Conservation (phyloP, 1,139 yeast genomes). For the Pichia sp. region DNA sequence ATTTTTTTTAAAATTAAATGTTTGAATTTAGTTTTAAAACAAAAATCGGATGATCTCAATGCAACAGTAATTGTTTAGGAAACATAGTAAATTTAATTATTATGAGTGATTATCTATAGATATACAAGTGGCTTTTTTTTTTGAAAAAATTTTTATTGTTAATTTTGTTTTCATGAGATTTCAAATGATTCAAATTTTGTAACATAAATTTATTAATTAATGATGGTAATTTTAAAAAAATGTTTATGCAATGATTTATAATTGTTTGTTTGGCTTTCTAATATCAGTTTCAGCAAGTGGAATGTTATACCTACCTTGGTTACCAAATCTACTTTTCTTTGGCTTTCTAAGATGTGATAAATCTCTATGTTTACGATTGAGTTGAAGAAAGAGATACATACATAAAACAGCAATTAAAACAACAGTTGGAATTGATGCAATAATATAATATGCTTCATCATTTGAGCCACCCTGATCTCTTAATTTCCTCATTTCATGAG, state of each 20-base stretch:
- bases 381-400: slow-evolving; percentile 56
- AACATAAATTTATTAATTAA: background rate
- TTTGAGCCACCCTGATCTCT: slow-evolving; percentile 51
- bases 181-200: too few species aligned
- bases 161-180: too few species aligned
- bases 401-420: slow-evolving; percentile 54
- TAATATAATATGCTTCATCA: slow-evolving; percentile 61
- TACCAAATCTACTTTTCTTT: slow-evolving; percentile 46
- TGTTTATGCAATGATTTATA: slow-evolving; percentile 2
- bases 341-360: slow-evolving; percentile 38
- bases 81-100: background rate
- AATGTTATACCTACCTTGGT: slow-evolving; percentile 32
- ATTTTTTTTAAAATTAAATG: background rate
- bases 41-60: background rate
- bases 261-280: slow-evolving; percentile 24
- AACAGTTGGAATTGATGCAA: slow-evolving; percentile 65
- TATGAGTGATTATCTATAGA: background rate
- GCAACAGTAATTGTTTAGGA: background rate
- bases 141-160: background rate
- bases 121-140: background rate
- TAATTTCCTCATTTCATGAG: slow-evolving; percentile 44
- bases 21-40: background rate
- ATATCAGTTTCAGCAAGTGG: slow-evolving; percentile 25
- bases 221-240: background rate
- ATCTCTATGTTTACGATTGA: slow-evolving; percentile 50